phyloP scores from a whole-genome alignment of 176 grass and related monocot species.

The Zoysia pacifica region DNA sequence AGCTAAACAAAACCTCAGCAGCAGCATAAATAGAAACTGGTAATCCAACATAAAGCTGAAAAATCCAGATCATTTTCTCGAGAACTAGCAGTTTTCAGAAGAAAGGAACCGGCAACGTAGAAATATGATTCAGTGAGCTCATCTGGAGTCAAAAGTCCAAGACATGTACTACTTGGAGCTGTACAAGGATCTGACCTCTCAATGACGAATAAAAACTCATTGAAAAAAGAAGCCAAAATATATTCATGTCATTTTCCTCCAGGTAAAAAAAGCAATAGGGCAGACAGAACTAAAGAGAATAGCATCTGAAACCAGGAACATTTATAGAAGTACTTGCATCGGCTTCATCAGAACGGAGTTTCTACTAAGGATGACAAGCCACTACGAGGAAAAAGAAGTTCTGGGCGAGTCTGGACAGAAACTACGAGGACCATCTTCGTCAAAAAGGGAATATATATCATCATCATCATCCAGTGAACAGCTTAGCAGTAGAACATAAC shows the following conservation, averaged over 20 bases:
- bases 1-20: background rate
- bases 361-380: constrained; percentile 18
- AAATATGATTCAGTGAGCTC: background rate
- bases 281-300: background rate
- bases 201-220: background rate
- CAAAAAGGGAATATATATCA: constrained; percentile 13
- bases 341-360: constrained; percentile 19
- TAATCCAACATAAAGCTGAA: background rate
- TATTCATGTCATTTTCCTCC: background rate
- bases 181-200: background rate
- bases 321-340: constrained; percentile 26
- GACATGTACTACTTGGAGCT: background rate
- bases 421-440: background rate
- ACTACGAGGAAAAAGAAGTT: constrained; percentile 5
- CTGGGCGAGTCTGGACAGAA: background rate
- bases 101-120: background rate
- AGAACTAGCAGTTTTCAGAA: background rate
- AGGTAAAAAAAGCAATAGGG: background rate
- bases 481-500: constrained; percentile 88
- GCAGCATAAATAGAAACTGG: background rate
- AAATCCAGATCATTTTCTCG: background rate
- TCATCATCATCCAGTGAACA: constrained; percentile 25
- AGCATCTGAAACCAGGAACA: background rate
- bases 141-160: background rate
- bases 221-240: background rate